Evolutionary conservation across 352 stramenopile genomes (phyloP).

Genomic region (Pythium aquatile): DNA sequence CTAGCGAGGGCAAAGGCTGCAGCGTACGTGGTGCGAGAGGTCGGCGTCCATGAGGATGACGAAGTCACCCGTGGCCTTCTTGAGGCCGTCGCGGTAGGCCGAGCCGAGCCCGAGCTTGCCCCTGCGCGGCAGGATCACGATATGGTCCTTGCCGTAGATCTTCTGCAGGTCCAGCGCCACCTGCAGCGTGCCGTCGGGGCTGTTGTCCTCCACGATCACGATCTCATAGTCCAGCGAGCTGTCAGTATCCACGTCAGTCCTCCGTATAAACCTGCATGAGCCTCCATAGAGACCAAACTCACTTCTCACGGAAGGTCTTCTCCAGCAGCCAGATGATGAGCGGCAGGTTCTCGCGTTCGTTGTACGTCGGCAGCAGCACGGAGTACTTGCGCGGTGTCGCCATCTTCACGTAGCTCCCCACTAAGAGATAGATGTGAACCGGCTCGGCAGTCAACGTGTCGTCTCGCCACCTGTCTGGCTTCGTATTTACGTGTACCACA

Average conservation of each 20-base stretch:
- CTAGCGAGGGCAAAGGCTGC: neutral
- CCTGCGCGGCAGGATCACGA: constrained; percentile 92
- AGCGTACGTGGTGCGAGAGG: constrained; percentile 93
- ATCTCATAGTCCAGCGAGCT: constrained; percentile 94
- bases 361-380: constrained; percentile 98
- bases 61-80: constrained; percentile 89
- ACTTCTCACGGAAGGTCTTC: constrained; percentile 91
- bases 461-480: neutral
- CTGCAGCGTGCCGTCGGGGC: constrained; percentile 94
- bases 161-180: constrained; percentile 91
- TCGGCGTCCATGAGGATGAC: constrained; percentile 99
- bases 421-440: neutral
- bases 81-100: constrained; percentile 96
- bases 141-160: constrained; percentile 89
- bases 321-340: constrained; percentile 97
- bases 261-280: too few relatives aligned
- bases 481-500: constrained; percentile 10
- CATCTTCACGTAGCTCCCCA: constrained; percentile 4
- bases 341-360: constrained; percentile 98
- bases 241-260: neutral
- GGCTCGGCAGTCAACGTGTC: neutral
- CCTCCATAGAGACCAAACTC: neutral
- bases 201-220: constrained; percentile 98
- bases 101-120: constrained; percentile 96
- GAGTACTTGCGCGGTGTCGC: constrained; percentile 80